Percentiles rank a stretch among this genome's conserved stretches.
Conservation (phyloP, 2,329 filamentous ascomycete species). For the Onygena corvina region DNA sequence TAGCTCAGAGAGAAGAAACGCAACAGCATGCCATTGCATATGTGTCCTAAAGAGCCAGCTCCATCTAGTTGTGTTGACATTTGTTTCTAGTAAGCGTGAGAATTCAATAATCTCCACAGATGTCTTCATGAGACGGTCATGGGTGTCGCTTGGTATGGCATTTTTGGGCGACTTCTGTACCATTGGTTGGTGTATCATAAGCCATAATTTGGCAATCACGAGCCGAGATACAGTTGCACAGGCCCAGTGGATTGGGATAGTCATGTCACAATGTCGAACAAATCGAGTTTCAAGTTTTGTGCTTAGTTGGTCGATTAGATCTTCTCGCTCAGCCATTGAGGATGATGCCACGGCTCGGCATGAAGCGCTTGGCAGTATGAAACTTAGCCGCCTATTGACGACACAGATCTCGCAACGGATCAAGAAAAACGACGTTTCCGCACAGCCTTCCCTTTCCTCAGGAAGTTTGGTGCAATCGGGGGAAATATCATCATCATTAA, state of each 20-base stretch:
- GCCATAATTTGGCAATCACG: slow-evolving; percentile 65
- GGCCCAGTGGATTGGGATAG: slow-evolving; percentile 52
- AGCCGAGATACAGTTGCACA: slow-evolving; percentile 56
- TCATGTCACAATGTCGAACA: slow-evolving; percentile 41
- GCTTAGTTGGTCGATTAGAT: slow-evolving; percentile 42
- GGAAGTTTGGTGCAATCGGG: slow-evolving; percentile 40
- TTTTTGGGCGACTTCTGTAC: slow-evolving; percentile 45
- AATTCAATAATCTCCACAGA: slow-evolving; percentile 66
- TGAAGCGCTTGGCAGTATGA: slow-evolving; percentile 23
- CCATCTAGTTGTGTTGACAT: slow-evolving; percentile 51
- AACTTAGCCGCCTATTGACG: slow-evolving; percentile 31
- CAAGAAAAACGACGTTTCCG: slow-evolving; percentile 42
- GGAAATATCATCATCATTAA: slow-evolving; percentile 42
- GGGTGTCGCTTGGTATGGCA: slow-evolving; percentile 48
- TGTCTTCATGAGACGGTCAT: slow-evolving; percentile 57
- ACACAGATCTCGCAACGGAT: slow-evolving; percentile 44
- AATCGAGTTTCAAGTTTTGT: slow-evolving; percentile 46
- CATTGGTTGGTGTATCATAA: slow-evolving; percentile 64
- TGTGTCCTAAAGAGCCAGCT: slow-evolving; percentile 54
- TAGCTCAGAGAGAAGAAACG: slow-evolving; percentile 49
- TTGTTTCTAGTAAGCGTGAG: slow-evolving; percentile 52
- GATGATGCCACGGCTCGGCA: slow-evolving; percentile 16
- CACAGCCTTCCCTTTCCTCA: slow-evolving; percentile 38
- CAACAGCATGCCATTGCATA: slow-evolving; percentile 54
- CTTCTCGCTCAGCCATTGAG: slow-evolving; percentile 29